Evolutionary conservation across 176 grass and related monocot genomes (phyloP).

Genomic region (Oryza punctata): DNA sequence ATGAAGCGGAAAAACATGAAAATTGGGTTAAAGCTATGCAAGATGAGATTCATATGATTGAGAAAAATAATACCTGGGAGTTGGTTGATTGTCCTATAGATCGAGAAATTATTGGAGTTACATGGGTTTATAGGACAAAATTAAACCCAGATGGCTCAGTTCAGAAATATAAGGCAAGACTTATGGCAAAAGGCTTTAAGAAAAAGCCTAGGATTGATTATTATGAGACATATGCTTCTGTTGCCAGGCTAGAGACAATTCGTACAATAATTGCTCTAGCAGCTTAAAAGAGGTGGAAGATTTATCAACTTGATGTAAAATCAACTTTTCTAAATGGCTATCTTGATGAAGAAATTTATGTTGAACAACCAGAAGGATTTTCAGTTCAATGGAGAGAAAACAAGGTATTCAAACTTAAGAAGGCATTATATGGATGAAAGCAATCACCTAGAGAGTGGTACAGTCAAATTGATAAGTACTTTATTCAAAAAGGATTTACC

Average conservation of each 20-base stretch:
- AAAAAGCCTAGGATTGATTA: background rate
- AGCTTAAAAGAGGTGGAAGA: too few species aligned
- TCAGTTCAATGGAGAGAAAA: background rate
- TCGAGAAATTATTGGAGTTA: too few species aligned
- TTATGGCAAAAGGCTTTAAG: background rate
- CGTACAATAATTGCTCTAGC: too few species aligned
- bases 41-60: constrained; percentile 25
- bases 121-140: background rate
- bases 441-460: too few species aligned
- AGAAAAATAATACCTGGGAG: too few species aligned
- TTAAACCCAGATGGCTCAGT: background rate
- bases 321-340: too few species aligned
- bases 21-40: constrained; percentile 16
- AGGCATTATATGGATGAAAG: background rate
- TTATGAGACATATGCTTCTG: background rate
- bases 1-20: background rate
- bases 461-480: too few species aligned
- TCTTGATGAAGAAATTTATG: too few species aligned
- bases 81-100: background rate
- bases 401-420: background rate
- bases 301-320: background rate
- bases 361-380: too few species aligned
- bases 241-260: background rate
- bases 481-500: too few species aligned
- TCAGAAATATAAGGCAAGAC: background rate